phyloP scores from a whole-genome alignment of 1,284 basidiomycete species.

The Sanghuangporus baumii region DNA sequence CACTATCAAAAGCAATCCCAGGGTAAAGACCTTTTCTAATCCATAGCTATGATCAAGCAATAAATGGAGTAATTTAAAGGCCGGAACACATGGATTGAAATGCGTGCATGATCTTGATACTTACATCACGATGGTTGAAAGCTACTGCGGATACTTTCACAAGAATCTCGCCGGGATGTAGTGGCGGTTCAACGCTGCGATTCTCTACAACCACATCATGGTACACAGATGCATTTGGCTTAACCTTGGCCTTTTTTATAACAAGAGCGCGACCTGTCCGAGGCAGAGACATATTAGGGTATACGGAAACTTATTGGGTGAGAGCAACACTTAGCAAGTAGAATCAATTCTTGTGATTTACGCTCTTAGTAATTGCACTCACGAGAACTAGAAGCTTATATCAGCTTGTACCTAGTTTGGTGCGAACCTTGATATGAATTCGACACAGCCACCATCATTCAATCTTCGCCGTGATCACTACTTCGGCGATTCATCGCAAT shows the following conservation, averaged over 20 bases:
- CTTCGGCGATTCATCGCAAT: too few species aligned
- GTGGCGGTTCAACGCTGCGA: conserved; percentile 33
- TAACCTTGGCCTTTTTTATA: conserved; percentile 31
- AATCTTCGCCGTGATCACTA: too few species aligned
- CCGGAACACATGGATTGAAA: not conserved
- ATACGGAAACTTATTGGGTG: not conserved
- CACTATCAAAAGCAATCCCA: conserved; percentile 50
- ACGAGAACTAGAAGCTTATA: not conserved
- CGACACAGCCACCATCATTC: too few species aligned
- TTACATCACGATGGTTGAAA: conserved; percentile 79
- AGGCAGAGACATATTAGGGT: conserved; percentile 1
- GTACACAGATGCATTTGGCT: conserved; percentile 30
- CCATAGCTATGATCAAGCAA: conserved; percentile 51
- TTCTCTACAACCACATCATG: conserved; percentile 51
- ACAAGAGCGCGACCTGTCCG: conserved; percentile 32
- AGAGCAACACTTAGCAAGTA: too few species aligned
- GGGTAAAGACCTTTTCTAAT: conserved; percentile 69
- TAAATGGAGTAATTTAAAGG: conserved; percentile 5
- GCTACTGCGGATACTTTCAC: conserved; percentile 63
- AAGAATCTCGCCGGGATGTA: conserved; percentile 53
- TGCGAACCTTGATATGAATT: too few species aligned
- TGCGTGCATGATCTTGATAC: conserved; percentile 20
- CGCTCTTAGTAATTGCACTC: not conserved
- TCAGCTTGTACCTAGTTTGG: too few species aligned
- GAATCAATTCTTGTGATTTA: too few species aligned